phyloP scores from a whole-genome alignment of 345 rosid species.

The Gossypium ekmanianum region DNA sequence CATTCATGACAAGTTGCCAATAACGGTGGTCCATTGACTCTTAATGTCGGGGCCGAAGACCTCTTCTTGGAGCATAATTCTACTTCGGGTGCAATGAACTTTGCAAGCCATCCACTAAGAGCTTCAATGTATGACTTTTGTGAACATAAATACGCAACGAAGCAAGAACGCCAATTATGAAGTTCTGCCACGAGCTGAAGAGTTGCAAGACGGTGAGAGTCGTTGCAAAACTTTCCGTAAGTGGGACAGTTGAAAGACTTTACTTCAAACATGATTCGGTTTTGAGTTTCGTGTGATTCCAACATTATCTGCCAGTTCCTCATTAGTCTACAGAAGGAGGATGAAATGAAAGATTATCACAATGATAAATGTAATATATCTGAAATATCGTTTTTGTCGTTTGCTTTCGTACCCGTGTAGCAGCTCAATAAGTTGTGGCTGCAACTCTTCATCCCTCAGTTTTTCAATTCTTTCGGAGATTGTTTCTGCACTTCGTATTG shows the following conservation, averaged over 20 bases:
- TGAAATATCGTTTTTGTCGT: background rate
- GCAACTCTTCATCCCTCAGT: conserved; percentile 46
- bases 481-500: conserved; percentile 33
- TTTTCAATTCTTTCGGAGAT: conserved; percentile 38
- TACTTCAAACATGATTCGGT: conserved; percentile 34
- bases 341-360: conserved; percentile 1
- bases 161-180: conserved; percentile 36
- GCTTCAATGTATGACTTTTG: conserved; percentile 44
- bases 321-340: conserved; percentile 31
- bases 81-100: conserved; percentile 32
- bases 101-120: conserved; percentile 37
- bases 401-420: conserved; percentile 33
- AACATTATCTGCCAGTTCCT: conserved; percentile 37
- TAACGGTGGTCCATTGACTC: conserved; percentile 26
- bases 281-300: conserved; percentile 41
- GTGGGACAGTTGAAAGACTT: conserved; percentile 22
- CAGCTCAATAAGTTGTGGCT: conserved; percentile 42
- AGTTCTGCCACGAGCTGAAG: conserved; percentile 39
- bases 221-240: conserved; percentile 24
- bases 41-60: conserved; percentile 9
- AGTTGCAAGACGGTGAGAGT: conserved; percentile 40
- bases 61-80: conserved; percentile 22
- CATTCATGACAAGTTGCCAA: conserved; percentile 35
- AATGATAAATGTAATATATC: background rate
- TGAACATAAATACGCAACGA: conserved; percentile 26